phyloP scores from a whole-genome alignment of 331 rosid species.

The Arachis monticola region DNA sequence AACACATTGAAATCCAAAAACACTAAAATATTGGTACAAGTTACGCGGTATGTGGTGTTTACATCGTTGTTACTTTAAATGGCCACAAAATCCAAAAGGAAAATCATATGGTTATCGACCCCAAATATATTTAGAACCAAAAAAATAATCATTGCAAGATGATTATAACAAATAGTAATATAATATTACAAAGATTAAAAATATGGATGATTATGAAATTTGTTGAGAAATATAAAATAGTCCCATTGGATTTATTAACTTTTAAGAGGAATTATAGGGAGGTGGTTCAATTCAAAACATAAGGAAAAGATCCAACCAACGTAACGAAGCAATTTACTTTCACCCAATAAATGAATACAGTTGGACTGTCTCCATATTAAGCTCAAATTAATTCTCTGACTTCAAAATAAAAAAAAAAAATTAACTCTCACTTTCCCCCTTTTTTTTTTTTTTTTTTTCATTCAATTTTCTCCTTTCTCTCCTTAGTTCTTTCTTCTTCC shows the following conservation, averaged over 20 bases:
- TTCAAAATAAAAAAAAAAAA: slow-evolving; percentile 1
- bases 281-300: not conserved
- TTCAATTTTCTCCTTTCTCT: not conserved
- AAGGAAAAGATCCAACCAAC: slow-evolving; percentile 42
- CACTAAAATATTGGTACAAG: not conserved
- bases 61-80: not conserved
- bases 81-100: not conserved
- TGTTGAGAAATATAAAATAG: too few relatives aligned
- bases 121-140: not conserved
- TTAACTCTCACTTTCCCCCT: slow-evolving; percentile 20
- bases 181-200: too few relatives aligned
- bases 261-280: too few relatives aligned
- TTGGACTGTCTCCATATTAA: slow-evolving; percentile 48
- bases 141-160: too few relatives aligned
- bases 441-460: not conserved
- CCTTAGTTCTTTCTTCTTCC: not conserved
- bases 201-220: too few relatives aligned
- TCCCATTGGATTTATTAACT: too few relatives aligned
- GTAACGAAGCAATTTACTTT: slow-evolving; percentile 43
- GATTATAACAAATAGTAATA: too few relatives aligned
- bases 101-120: not conserved
- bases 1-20: not conserved
- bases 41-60: not conserved
- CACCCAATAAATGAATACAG: slow-evolving; percentile 49
- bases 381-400: slow-evolving; percentile 40